Evolutionary conservation across 805 yeast species (phyloP).

Genomic region (Ogataea trehalophila): DNA sequence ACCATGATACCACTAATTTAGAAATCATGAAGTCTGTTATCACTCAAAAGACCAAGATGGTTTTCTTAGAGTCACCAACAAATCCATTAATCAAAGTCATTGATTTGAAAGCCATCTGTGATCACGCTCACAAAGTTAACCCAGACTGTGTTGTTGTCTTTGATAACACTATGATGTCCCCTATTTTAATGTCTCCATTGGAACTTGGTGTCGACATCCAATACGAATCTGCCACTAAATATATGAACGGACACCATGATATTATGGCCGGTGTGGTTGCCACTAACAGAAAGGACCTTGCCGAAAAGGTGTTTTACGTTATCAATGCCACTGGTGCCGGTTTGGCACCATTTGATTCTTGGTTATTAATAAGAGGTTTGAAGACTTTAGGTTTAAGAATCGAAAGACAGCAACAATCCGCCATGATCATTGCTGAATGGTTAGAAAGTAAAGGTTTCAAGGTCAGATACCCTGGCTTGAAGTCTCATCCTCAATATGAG

Average conservation of each 20-base stretch:
- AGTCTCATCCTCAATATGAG: conserved; percentile 75
- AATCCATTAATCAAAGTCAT: conserved; percentile 88
- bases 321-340: conserved; percentile 92
- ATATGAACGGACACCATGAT: conserved; percentile 91
- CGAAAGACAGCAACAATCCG: conserved; percentile 83
- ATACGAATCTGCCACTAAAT: conserved; percentile 91
- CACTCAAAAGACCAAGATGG: conserved; percentile 58
- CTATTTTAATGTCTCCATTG: conserved; percentile 77
- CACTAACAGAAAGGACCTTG: conserved; percentile 55
- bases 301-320: conserved; percentile 65
- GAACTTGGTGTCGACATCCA: conserved; percentile 87
- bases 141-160: conserved; percentile 75
- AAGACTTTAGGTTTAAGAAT: conserved; percentile 83
- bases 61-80: conserved; percentile 87
- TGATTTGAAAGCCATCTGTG: conserved; percentile 66
- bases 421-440: conserved; percentile 69
- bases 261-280: conserved; percentile 94
- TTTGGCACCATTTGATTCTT: conserved; percentile 85
- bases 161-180: conserved; percentile 97
- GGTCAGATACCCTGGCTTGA: conserved; percentile 83
- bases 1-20: conserved; percentile 76
- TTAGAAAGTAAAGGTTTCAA: conserved; percentile 62
- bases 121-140: conserved; percentile 58
- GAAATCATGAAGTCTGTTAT: conserved; percentile 55
- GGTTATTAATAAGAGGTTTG: conserved; percentile 85